phyloP scores from a whole-genome alignment of 192 early-diverging fungal genomes.

The Endogone sp. region DNA sequence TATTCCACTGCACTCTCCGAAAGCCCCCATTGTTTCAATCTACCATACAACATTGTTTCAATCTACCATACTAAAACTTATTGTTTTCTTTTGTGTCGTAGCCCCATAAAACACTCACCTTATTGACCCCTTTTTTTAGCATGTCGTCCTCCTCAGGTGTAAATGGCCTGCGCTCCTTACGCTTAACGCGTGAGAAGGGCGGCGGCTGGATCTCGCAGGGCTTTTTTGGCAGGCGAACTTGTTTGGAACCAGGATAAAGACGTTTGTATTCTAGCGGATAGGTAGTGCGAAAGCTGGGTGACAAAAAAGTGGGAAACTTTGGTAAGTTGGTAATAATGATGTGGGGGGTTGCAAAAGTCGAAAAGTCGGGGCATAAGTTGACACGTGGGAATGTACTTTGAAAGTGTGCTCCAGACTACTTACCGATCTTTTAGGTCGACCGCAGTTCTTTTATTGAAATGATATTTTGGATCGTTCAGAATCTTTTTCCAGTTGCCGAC shows the following conservation, averaged over 20 bases:
- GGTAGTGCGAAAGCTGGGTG: slow-evolving; percentile 11
- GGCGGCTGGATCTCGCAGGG: slow-evolving; percentile 14
- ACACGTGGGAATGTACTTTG: not conserved
- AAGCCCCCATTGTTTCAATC: too few relatives aligned
- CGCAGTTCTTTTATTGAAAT: slow-evolving; percentile 9
- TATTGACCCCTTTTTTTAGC: slow-evolving; percentile 8
- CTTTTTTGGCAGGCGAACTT: slow-evolving; percentile 14
- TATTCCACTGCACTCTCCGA: too few relatives aligned
- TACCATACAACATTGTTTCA: too few relatives aligned
- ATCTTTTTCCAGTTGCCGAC: slow-evolving; percentile 22
- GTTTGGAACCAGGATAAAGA: slow-evolving; percentile 13
- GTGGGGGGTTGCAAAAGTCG: too few relatives aligned
- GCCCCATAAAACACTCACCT: not conserved
- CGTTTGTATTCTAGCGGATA: slow-evolving; percentile 21
- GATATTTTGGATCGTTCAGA: slow-evolving; percentile 15
- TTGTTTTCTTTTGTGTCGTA: not conserved
- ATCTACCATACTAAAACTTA: too few relatives aligned
- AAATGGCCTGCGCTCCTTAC: slow-evolving; percentile 10
- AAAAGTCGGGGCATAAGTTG: too few relatives aligned
- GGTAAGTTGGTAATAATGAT: too few relatives aligned
- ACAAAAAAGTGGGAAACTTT: not conserved
- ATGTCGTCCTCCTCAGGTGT: slow-evolving; percentile 13
- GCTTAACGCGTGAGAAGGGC: slow-evolving; percentile 6
- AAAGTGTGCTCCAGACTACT: not conserved
- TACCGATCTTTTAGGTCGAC: slow-evolving; percentile 21